Base-by-base conservation (phyloP, 2,329 filamentous ascomycete genomes). In the Cercospora zeina region DNA sequence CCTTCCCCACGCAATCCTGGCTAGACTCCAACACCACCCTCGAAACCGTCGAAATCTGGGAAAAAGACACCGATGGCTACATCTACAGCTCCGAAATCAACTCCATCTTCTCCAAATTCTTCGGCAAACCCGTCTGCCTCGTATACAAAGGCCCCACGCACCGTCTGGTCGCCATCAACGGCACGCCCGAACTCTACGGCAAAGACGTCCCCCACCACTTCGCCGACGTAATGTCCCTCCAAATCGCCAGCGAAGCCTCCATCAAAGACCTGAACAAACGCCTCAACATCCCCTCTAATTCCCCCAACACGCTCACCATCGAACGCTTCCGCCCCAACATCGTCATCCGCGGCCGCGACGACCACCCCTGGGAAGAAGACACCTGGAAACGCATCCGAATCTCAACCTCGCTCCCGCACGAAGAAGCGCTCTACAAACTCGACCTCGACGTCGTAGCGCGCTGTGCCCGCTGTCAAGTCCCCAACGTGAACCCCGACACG, bases 321-420 rank as follows among this genome's bases (percentile, higher is more conserved):
- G 85, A 87, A 70, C 80, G 85, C 1, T 88, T 88, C 71, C 76
- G 86, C 16, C 85, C 86, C 1, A 88, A 88, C 71, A 84, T 88
- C 59, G 78, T 88, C 21, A 79, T 88, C 47, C 75, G 77, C 13
- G 85, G 85, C 1, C 75, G 77, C 39, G 75, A 77, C 58, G 67
- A 67, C 34, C 64, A 72, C 24, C 80, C 86, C 0, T 88, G 86
- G 86, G 79, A 79, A 37, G 86, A 88, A 70, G 86, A 88, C 71
- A 78, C 78, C 14, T 88, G 86, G 86, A 87, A 87, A 74, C 78
- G 80, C 2, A 75, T 88, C 0, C 77, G 81, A 9, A 79, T 85
- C 54, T 73, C 71, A 14, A 75, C 73, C 9, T 63, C 59, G 4
- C 67, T 76, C 0, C 71, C 71, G 16, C 61, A 62, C 2, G 70